Evolutionary conservation across 495 filamentous ascomycete species (phyloP).

Genomic region (Lophiotrema nucula): DNA sequence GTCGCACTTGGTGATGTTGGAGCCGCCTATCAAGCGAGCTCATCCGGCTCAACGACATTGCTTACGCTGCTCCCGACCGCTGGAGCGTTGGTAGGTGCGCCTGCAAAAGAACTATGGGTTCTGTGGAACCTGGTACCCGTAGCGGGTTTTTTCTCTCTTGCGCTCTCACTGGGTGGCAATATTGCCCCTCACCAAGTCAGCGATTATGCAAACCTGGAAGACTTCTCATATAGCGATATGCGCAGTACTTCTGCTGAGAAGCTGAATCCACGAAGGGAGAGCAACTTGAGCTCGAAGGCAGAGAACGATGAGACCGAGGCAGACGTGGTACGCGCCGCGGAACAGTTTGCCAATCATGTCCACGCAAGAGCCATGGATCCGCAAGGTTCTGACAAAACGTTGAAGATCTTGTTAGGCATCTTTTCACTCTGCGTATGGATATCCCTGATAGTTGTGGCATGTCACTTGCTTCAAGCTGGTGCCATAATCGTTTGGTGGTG

Average conservation of each 20-base stretch:
- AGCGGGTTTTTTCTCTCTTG: slow-evolving; percentile 25
- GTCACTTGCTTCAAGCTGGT: slow-evolving; percentile 22
- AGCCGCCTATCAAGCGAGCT: neutral
- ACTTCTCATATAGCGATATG: slow-evolving; percentile 21
- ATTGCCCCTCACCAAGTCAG: slow-evolving; percentile 22
- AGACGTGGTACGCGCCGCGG: neutral
- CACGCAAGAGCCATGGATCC: too few species aligned
- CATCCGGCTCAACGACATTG: slow-evolving; percentile 19
- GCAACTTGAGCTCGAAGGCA: neutral
- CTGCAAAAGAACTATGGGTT: slow-evolving; percentile 30
- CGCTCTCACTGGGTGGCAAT: slow-evolving; percentile 24
- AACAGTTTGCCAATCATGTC: too few species aligned
- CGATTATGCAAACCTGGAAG: slow-evolving; percentile 12
- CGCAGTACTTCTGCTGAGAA: slow-evolving; percentile 15
- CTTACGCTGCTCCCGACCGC: slow-evolving; percentile 30
- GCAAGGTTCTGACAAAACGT: too few species aligned
- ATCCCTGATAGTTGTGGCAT: slow-evolving; percentile 14
- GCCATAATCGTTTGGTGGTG: slow-evolving; percentile 32
- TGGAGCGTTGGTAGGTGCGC: slow-evolving; percentile 30
- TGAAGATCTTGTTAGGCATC: slow-evolving; percentile 18
- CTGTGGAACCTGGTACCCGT: slow-evolving; percentile 31
- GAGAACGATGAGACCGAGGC: slow-evolving; percentile 4
- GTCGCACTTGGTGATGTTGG: slow-evolving; percentile 15
- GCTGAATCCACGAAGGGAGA: neutral
- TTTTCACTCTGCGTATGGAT: neutral